These are phyloP conservation scores for Capronia epimyces DNA, from an alignment of 2,329 filamentous ascomycete genomes.

Conservation along the genomic window DNA sequence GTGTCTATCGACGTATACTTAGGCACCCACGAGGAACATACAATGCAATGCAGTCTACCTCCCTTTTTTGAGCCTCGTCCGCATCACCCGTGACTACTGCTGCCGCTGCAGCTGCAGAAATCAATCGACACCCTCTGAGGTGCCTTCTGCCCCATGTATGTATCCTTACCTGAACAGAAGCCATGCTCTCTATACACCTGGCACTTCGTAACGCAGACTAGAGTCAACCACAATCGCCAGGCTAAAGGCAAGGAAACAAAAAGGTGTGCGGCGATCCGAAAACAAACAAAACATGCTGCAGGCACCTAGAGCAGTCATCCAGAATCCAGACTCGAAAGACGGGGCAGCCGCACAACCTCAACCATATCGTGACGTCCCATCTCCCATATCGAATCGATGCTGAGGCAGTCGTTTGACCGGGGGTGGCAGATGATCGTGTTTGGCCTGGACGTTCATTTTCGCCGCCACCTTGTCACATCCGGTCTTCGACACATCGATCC, in stretches of 20 bases:
- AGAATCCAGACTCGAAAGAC: too few species aligned
- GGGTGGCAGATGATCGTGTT: constrained; percentile 34
- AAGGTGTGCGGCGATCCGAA: background rate
- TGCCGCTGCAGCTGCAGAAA: too few species aligned
- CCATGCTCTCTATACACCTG: constrained; percentile 10
- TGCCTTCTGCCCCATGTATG: background rate
- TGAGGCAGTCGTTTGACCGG: constrained; percentile 30
- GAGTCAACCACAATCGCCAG: background rate
- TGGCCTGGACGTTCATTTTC: constrained; percentile 31
- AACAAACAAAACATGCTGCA: background rate
- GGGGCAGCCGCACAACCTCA: constrained; percentile 4
- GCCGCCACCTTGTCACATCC: constrained; percentile 26
- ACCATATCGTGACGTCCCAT: constrained; percentile 27
- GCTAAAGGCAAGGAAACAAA: background rate
- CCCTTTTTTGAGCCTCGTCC: background rate
- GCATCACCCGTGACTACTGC: too few species aligned
- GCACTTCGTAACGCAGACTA: constrained; percentile 25
- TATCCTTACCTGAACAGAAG: background rate
- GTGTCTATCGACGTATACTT: too few species aligned
- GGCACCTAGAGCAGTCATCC: too few species aligned
- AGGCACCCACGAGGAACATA: background rate
- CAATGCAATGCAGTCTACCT: background rate
- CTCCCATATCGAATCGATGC: constrained; percentile 31
- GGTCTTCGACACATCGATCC: constrained; percentile 31
- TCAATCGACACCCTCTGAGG: background rate